Evolutionary conservation across 495 filamentous ascomycete species (phyloP), one percentile per base, ranked within the genome.

Genomic region (Niebla homalea): DNA sequence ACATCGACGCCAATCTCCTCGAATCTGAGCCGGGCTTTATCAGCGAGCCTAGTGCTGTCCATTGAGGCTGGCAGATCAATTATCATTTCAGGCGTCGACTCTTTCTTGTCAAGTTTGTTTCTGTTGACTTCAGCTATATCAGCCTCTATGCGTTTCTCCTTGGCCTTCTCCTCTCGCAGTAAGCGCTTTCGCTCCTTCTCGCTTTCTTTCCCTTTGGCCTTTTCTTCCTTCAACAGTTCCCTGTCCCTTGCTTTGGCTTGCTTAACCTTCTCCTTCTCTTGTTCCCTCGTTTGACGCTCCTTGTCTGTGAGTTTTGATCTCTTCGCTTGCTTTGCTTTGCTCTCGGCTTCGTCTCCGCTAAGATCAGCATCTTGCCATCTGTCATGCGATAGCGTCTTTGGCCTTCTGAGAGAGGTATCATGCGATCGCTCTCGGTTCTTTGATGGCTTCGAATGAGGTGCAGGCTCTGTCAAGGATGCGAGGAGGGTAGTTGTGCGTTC

Each of bases 1-100:
- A 78, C 68, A 21, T 78, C 71, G 18, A 76, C 76, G 20, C 76
- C 72, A 5, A 86, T 62, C 6, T 76, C 72, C 14, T 70, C 61
- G 50, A 84, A 73, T 48, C 80, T 74, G 41, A 74, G 67, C 8
- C 67, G 49, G 10, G 73, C 62, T 46, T 79, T 76, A 19, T 65
- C 70, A 5, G 66, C 72, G 21, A 80, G 60, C 26, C 63, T 70
- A 6, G 61, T 63, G 14, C 62, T 68, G 14, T 70, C 63, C 7
- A 92, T 62, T 10, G 70, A 70, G 7, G 58, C 64, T 1, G 85
- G 74, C 19, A 94, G 67, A 62, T 89, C 83, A 4, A 87, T 71
- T n/a, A 94, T 84, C 85, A 94, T 92, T 64, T 94, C 87, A 1
- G 73, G 76, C 0, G 76, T 75, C 0, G 85, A 81, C 15, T 81